Percentiles rank a stretch among this genome's conserved stretches.
phyloP scores from a whole-genome alignment of 768 basidiomycete species.

The Leccinum ochraceum region DNA sequence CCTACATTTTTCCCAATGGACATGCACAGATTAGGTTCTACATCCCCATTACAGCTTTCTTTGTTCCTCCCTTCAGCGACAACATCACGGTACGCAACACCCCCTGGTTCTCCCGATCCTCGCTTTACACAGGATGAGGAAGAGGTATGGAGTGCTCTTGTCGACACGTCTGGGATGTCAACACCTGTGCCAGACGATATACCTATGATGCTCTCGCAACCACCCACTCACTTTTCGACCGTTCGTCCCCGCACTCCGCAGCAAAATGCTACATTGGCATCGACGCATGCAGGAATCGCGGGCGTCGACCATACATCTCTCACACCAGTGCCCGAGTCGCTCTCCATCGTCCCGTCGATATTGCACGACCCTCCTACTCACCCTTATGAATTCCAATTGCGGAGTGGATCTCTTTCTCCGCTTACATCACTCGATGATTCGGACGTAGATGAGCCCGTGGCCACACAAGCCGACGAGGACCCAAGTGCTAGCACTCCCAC shows the following conservation, averaged over 20 bases:
- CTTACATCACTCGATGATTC: constrained; percentile 17
- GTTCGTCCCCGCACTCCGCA: background rate
- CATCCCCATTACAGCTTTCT: background rate
- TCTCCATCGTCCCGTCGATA: constrained; percentile 15
- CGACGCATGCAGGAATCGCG: background rate
- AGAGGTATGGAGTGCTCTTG: constrained; percentile 24
- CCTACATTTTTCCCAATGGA: background rate
- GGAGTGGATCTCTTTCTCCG: constrained; percentile 13
- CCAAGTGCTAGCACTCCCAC: background rate
- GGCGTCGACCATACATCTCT: background rate
- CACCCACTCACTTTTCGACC: constrained; percentile 5
- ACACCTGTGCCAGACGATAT: constrained; percentile 4
- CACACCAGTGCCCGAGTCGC: background rate
- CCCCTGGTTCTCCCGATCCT: constrained; percentile 6
- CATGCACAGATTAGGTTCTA: background rate
- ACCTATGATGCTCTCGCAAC: constrained; percentile 2
- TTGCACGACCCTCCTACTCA: constrained; percentile 1
- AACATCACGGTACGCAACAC: constrained; percentile 12
- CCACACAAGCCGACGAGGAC: background rate
- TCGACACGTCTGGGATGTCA: constrained; percentile 15
- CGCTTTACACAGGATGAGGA: constrained; percentile 20
- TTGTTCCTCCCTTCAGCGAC: background rate
- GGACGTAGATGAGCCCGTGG: background rate
- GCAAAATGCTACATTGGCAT: background rate
- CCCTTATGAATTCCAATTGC: background rate